Conservation (phyloP, 2,329 filamentous ascomycete genomes). For the Calonectria crousiana region DNA sequence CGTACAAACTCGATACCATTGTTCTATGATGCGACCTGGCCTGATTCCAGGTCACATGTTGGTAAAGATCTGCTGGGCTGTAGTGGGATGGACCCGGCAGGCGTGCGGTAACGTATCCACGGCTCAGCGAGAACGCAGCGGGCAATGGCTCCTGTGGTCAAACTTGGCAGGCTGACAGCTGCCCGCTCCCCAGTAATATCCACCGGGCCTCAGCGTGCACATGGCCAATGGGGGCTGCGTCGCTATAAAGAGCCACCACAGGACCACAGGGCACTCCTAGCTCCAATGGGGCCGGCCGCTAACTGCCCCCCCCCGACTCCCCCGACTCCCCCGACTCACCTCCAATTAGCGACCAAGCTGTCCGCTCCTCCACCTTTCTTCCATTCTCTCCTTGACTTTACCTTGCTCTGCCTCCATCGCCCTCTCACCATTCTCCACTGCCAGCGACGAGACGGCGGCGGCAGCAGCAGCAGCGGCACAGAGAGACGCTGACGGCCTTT, state of each 20-base stretch:
- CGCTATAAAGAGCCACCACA: not conserved
- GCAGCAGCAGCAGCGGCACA: not conserved
- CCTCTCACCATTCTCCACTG: constrained; percentile 8
- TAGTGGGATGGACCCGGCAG: constrained; percentile 2
- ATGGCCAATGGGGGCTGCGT: constrained; percentile 12
- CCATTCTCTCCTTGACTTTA: not conserved
- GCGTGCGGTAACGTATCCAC: not conserved
- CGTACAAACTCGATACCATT: not conserved
- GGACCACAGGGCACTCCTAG: not conserved
- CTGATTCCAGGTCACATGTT: constrained; percentile 8
- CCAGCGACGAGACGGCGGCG: constrained; percentile 11
- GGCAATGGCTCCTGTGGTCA: not conserved
- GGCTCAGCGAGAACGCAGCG: not conserved
- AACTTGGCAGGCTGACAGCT: constrained; percentile 19
- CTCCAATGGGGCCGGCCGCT: constrained; percentile 2
- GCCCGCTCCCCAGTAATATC: constrained; percentile 18
- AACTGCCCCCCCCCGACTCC: constrained; percentile 3
- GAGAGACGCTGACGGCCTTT: not conserved
- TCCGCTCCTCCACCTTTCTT: constrained; percentile 1
- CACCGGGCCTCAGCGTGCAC: constrained; percentile 2
- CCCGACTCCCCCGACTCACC: constrained; percentile 13
- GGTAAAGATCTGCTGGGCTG: constrained; percentile 1
- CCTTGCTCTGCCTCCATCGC: constrained; percentile 6
- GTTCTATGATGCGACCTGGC: not conserved
- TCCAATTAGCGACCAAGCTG: constrained; percentile 2